Evolutionary conservation across 768 basidiomycete genomes (phyloP), one percentile per base, ranked within the genome.

Genomic region (Podaxis rugospora): DNA sequence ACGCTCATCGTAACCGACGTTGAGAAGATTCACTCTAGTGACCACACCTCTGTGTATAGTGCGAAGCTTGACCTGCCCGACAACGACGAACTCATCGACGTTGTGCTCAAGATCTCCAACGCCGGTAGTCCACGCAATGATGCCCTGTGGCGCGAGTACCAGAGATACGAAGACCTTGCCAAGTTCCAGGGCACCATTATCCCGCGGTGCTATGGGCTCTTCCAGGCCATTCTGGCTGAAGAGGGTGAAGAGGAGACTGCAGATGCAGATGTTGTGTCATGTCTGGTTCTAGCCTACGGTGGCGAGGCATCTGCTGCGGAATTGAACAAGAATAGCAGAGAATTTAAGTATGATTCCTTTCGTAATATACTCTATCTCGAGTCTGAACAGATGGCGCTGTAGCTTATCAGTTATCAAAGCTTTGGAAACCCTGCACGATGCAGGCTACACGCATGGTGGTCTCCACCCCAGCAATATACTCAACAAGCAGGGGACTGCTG

Each of bases 21-120:
- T 32, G 35, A 42, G 16, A 32, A 54, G 59, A 53, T 60, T 32
- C 59, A 60, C 42, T 60, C 59, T 6, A 60, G 59, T 28, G 59
- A 60, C 16, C 59, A 60, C 18, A 60, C 40, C 7, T 32, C 59
- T 35, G 51, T 60, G 9, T 60, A 35, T n/a, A 52, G 27, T 6
- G 59, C 59, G 21, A 46, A 44, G 1, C 51, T 60, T 1, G 59
- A 60, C 21, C 40, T 60, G 35, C 51, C 51, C 7, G 35, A 60
- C 21, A 36, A 35, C 13, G 59, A 44, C 21, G 59, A 60, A 36
- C 51, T 60, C 18, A 40, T 53, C 40, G 59, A 60, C 35, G 51
- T 60, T 46, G 59, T 60, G 10, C 59, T 60, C 51, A 60, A 60
- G 59, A 60, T 60, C 28, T 44, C 59, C 11, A 60, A 52, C 25